phyloP scores from a whole-genome alignment of 768 basidiomycete genomes.

The Kondoa malvinella region DNA sequence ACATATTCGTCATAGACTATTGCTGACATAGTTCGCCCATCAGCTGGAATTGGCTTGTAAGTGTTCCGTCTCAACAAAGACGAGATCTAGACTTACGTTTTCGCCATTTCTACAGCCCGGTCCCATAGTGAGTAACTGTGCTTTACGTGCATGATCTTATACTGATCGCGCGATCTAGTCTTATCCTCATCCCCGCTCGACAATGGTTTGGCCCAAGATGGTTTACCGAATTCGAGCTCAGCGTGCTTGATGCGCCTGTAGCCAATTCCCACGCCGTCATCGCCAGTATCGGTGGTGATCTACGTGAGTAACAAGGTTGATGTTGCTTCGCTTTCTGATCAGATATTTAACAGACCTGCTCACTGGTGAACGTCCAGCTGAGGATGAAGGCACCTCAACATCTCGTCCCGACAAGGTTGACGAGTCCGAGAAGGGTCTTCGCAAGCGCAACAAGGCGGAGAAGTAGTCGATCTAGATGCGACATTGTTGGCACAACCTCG shows the following conservation, averaged over 20 bases:
- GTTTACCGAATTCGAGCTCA: constrained; percentile 61
- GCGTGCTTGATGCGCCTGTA: constrained; percentile 71
- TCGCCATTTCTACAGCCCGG: background rate
- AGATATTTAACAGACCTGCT: background rate
- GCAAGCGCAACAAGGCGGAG: background rate
- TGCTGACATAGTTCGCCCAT: too few relatives aligned
- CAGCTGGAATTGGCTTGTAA: constrained; percentile 9
- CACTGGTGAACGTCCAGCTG: background rate
- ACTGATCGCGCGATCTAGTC: constrained; percentile 81
- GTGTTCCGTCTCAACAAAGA: background rate
- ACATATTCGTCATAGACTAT: too few relatives aligned
- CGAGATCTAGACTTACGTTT: background rate
- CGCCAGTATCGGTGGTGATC: constrained; percentile 25
- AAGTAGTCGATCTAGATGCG: too few relatives aligned
- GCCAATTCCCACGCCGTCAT: constrained; percentile 36
- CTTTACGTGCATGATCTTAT: constrained; percentile 35
- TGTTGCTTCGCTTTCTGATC: background rate
- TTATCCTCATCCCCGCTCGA: constrained; percentile 62
- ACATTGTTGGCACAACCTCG: background rate
- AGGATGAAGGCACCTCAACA: background rate
- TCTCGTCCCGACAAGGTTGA: background rate
- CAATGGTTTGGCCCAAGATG: constrained; percentile 48
- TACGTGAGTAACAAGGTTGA: constrained; percentile 7
- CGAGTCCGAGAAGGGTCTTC: background rate
- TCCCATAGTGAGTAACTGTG: constrained; percentile 5